Base-by-base conservation (phyloP, 106 monocot genomes). In the Alisma plantagoaquatica region DNA sequence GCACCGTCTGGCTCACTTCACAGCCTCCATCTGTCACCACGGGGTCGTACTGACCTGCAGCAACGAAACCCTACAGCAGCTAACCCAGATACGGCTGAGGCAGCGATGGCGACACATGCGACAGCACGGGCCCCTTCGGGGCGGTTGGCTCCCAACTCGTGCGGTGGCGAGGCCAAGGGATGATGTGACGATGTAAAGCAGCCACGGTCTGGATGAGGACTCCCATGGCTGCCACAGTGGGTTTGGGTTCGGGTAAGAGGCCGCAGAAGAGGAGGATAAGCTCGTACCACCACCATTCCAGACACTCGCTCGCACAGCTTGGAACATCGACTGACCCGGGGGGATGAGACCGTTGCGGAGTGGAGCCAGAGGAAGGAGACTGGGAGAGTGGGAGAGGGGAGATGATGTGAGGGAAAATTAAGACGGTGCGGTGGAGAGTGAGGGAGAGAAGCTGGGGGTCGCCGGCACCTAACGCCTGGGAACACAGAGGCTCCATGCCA, bases 281-380 rank as follows among this genome's bases (percentile, higher is more conserved):
- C 67, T 67, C 67, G 59, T 67, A 67, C 67, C 67, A 67, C 67
- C 67, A 67, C 67, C 67, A 67, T 29, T 67, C 67, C 29, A 67
- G 21, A 41, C 67, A 67, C 27, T 58, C 67, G 0, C 58, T 58
- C 2, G 59, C 50, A 41, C 67, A 67, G 59, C 59, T 67, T 1
- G 67, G 67, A 18, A 27, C 51, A 3, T 57, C 67, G 15, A 67
- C 41, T 67, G 67, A 14, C 67, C 41, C 21, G 59, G 58, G 50
- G 51, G 59, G 49, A 67, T 57, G 19, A 67, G 35, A 67, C 41
- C 21, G 20, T n/a, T 10, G 57, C 48, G 58, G 59, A 51, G 67
- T 67, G 27, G 14, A 67, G 41, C 67, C 67, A 67, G 27, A 67
- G 67, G 38, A 67, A 43, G 42, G 47, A 57, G 51, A 67, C 51